These are phyloP conservation scores for Debaryomyces psychrophilus DNA, from an alignment of 1,139 yeast species.

Conservation along the genomic window DNA sequence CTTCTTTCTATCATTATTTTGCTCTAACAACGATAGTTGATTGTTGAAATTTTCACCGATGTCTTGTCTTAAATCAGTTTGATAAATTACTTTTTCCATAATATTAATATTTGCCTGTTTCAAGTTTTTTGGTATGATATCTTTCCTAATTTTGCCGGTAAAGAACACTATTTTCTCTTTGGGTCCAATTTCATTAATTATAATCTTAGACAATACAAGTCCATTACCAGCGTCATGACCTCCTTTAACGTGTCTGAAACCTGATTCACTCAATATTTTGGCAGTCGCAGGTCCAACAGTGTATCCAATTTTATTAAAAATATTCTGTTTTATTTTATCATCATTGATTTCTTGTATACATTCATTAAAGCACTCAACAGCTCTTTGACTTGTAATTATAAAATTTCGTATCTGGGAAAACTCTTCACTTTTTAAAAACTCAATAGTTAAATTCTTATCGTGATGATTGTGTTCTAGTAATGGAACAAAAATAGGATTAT, in stretches of 20 bases:
- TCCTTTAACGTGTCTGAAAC: constrained; percentile 72
- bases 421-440: constrained; percentile 42
- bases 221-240: constrained; percentile 86
- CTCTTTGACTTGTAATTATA: constrained; percentile 89
- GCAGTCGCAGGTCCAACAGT: constrained; percentile 94
- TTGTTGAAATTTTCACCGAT: constrained; percentile 43
- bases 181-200: constrained; percentile 44
- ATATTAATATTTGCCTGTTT: constrained; percentile 49
- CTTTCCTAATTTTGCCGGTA: constrained; percentile 85
- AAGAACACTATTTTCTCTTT: constrained; percentile 59
- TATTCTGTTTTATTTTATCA: constrained; percentile 20
- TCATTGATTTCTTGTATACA: constrained; percentile 35
- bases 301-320: constrained; percentile 60
- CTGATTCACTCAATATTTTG: constrained; percentile 57
- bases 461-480: constrained; percentile 64
- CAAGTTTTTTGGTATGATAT: constrained; percentile 72
- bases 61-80: constrained; percentile 57
- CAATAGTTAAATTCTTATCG: constrained; percentile 46
- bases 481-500: constrained; percentile 62
- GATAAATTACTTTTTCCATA: constrained; percentile 68
- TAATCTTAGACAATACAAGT: constrained; percentile 62
- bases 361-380: constrained; percentile 74
- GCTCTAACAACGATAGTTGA: constrained; percentile 17
- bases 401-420: constrained; percentile 46
- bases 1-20: constrained; percentile 17